A percentile compares a stretch with the other conserved stretches of the same genome.
These are phyloP conservation scores for Bertia moriformis DNA, from an alignment of 2,329 filamentous ascomycete species.

Conservation along the genomic window DNA sequence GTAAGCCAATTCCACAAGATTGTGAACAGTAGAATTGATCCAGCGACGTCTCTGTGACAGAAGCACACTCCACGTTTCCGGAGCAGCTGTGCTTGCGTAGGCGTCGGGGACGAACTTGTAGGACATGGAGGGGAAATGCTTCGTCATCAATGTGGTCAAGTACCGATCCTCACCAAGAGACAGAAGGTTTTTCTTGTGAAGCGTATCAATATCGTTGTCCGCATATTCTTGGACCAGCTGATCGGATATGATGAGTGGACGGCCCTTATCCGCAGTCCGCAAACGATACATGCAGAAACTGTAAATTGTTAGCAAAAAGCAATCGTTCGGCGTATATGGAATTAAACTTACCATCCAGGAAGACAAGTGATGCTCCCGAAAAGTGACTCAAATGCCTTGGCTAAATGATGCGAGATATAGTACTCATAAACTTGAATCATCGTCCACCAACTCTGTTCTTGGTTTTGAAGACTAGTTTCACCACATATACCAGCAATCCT, in stretches of 20 bases:
- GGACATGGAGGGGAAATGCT: constrained; percentile 87
- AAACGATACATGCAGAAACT: constrained; percentile 99
- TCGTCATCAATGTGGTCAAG: constrained; percentile 93
- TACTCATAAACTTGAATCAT: constrained; percentile 99
- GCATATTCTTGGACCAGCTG: constrained; percentile 77
- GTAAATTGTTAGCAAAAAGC: constrained; percentile 5
- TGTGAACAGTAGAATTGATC: constrained; percentile 99
- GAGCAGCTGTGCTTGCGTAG: constrained; percentile 83
- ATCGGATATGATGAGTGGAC: constrained; percentile 85
- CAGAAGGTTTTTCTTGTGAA: constrained; percentile 86
- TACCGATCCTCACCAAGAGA: constrained; percentile 94
- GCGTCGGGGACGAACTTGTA: constrained; percentile 94
- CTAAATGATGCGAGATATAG: constrained; percentile 92
- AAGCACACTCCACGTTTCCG: constrained; percentile 84
- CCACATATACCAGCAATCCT: constrained; percentile 97
- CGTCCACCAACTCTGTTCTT: constrained; percentile 91
- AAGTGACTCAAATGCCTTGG: constrained; percentile 93
- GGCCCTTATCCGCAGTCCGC: constrained; percentile 82
- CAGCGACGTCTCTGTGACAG: constrained; percentile 96
- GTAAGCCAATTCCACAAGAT: constrained; percentile 77
- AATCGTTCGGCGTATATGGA: neutral
- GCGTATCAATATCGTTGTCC: constrained; percentile 76
- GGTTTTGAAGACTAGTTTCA: constrained; percentile 90
- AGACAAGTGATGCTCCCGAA: constrained; percentile 98
- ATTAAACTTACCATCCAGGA: constrained; percentile 74